Conservation (phyloP, 495 filamentous ascomycete species). For the Sabuloglossum arenarium region DNA sequence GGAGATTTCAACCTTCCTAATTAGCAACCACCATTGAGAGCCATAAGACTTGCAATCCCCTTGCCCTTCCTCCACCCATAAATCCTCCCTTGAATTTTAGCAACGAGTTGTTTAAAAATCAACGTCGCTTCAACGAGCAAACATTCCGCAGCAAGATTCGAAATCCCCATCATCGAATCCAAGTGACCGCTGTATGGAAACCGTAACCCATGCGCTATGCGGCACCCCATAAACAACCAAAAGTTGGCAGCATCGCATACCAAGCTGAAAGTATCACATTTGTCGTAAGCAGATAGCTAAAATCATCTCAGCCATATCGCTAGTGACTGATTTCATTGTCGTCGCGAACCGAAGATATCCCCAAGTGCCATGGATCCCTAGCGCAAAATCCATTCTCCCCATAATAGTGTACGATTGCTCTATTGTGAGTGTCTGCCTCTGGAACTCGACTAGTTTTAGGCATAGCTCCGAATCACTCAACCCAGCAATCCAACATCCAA, state of each 20-base stretch:
- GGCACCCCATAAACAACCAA: not conserved
- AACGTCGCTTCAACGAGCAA: not conserved
- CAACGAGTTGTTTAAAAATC: not conserved
- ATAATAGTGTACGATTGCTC: not conserved
- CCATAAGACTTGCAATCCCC: not conserved
- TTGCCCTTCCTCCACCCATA: not conserved
- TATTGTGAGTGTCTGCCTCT: not conserved
- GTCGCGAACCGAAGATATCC: no score
- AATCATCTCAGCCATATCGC: not conserved
- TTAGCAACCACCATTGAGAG: not conserved
- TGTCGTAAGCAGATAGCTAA: not conserved
- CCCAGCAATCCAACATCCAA: constrained; percentile 87
- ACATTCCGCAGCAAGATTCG: not conserved
- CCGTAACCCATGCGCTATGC: not conserved
- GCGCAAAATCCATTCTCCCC: not conserved
- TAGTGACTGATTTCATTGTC: not conserved
- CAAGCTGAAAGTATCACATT: not conserved
- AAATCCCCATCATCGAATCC: not conserved
- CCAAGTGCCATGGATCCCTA: not conserved
- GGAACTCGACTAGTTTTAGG: not conserved
- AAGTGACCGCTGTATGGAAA: not conserved
- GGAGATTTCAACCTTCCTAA: no score
- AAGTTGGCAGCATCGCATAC: not conserved
- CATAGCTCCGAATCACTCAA: constrained; percentile 19
- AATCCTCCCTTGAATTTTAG: not conserved